phyloP scores from a whole-genome alignment of 306 rosid genomes.

The Cucurbita argyrosperma region DNA sequence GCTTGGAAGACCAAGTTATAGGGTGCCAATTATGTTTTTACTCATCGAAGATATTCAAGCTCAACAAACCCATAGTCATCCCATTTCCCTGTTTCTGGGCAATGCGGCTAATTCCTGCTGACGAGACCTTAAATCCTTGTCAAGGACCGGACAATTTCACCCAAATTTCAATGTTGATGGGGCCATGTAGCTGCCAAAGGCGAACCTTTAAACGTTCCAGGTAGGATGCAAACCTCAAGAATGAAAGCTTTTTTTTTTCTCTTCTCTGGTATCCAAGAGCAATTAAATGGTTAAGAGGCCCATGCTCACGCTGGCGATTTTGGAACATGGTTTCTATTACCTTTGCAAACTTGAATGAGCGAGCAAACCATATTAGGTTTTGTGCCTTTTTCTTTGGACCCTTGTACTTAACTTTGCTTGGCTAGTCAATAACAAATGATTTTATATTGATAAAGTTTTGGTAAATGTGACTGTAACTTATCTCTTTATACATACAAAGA shows the following conservation, averaged over 20 bases:
- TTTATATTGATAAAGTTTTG: not conserved
- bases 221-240: not conserved
- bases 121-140: not conserved
- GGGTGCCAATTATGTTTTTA: not conserved
- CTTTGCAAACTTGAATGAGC: not conserved
- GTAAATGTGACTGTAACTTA: not conserved
- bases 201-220: not conserved
- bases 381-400: not conserved
- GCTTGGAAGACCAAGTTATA: not conserved
- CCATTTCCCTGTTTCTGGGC: not conserved
- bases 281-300: not conserved
- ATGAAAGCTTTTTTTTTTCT: not conserved
- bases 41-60: not conserved
- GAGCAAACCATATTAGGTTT: not conserved
- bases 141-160: not conserved
- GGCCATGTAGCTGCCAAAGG: not conserved
- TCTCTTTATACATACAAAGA: not conserved
- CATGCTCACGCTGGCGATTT: not conserved
- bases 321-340: not conserved
- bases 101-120: not conserved
- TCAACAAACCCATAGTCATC: not conserved
- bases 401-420: not conserved
- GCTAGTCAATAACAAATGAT: not conserved
- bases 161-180: not conserved
- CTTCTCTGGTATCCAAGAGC: not conserved